phyloP scores from a whole-genome alignment of 805 yeast genomes.

The Yarrowia phangngaensis region DNA sequence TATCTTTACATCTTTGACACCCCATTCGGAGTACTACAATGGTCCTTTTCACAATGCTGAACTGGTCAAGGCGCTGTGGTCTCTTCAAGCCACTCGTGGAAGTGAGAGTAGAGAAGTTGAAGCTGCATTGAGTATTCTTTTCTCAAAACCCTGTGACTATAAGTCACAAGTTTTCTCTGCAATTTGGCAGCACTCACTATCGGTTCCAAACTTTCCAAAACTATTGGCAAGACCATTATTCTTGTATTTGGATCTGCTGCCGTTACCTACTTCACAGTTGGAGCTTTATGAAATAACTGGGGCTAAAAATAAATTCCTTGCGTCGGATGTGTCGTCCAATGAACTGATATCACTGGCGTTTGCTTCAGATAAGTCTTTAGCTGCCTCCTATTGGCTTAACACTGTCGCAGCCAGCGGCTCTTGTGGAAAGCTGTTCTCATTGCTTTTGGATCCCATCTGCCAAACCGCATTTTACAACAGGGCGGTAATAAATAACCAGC shows the following conservation, averaged over 20 bases:
- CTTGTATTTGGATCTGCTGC: slow-evolving; percentile 10
- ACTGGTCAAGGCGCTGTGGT: slow-evolving; percentile 60
- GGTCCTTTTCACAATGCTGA: slow-evolving; percentile 55
- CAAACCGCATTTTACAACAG: slow-evolving; percentile 39
- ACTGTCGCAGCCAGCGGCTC: slow-evolving; percentile 45
- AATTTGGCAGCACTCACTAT: slow-evolving; percentile 19
- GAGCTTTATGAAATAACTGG: slow-evolving; percentile 10
- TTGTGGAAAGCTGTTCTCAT: slow-evolving; percentile 56
- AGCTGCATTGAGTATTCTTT: slow-evolving; percentile 41
- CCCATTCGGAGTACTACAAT: slow-evolving; percentile 16
- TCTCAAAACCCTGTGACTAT: slow-evolving; percentile 16
- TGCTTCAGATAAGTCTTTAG: slow-evolving; percentile 7
- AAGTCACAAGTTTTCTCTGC: slow-evolving; percentile 18
- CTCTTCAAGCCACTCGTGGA: slow-evolving; percentile 51
- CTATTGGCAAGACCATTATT: slow-evolving; percentile 17
- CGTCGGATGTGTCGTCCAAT: slow-evolving; percentile 17
- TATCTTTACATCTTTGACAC: slow-evolving; percentile 16
- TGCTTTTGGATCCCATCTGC: slow-evolving; percentile 55
- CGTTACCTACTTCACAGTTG: slow-evolving; percentile 20
- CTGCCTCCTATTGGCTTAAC: slow-evolving; percentile 33
- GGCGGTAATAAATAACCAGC: slow-evolving; percentile 28
- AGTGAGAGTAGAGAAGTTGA: slow-evolving; percentile 52
- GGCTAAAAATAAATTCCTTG: slow-evolving; percentile 2
- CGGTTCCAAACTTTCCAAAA: slow-evolving; percentile 12
- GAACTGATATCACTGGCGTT: slow-evolving; percentile 21